These are phyloP conservation scores for Cylindrodendrum hubeiense DNA, from an alignment of 2,329 filamentous ascomycete genomes.

Conservation along the genomic window DNA sequence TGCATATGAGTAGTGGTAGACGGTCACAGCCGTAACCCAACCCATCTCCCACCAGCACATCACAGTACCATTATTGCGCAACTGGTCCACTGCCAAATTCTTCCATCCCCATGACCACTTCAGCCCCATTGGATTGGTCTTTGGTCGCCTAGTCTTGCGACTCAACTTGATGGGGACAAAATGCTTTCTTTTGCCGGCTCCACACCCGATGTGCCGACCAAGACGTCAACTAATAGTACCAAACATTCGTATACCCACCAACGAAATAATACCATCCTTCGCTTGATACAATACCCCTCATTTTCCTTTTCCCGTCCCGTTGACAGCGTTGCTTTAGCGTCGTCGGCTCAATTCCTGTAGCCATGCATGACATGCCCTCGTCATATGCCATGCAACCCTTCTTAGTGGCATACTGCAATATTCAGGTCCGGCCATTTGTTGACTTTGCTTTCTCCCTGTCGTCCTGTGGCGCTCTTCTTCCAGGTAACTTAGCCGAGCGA, in stretches of 20 bases:
- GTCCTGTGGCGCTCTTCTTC: too few relatives aligned
- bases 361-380: background rate
- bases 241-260: background rate
- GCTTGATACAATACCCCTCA: background rate
- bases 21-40: background rate
- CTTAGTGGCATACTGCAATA: background rate
- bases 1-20: background rate
- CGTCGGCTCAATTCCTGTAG: constrained; percentile 1
- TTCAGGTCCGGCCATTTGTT: too few relatives aligned
- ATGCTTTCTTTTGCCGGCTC: constrained; percentile 3
- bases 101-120: background rate
- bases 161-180: background rate
- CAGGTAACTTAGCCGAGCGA: too few relatives aligned
- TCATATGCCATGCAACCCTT: background rate
- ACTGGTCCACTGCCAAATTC: background rate
- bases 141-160: background rate
- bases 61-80: background rate
- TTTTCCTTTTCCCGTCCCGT: background rate
- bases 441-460: too few relatives aligned
- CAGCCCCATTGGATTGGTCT: background rate
- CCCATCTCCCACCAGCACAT: background rate
- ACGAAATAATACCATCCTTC: background rate
- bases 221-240: background rate
- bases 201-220: background rate
- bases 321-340: background rate